Percentiles rank a stretch among this genome's conserved stretches.
Evolutionary conservation across 306 rosid species (phyloP).

Genomic region (Canavalia ensiformis): DNA sequence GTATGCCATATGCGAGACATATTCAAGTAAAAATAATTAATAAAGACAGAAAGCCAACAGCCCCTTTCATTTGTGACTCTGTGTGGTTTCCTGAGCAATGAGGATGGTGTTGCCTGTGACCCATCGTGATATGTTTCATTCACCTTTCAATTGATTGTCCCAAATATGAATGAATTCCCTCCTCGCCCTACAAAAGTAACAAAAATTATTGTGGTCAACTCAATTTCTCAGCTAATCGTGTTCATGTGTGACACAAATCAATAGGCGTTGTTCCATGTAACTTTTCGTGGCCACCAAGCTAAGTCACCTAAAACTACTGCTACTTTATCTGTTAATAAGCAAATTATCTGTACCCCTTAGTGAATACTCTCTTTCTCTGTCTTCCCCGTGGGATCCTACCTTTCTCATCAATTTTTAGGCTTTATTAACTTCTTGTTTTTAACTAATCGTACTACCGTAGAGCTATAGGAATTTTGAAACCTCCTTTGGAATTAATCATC

Average conservation of each 20-base stretch:
- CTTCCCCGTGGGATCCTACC: constrained; percentile 1
- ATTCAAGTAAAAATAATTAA: constrained; percentile 14
- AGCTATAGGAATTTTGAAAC: too few relatives aligned
- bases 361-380: not conserved
- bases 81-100: constrained; percentile 24
- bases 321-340: not conserved
- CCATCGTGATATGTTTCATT: constrained; percentile 4
- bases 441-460: too few relatives aligned
- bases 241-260: constrained; percentile 23
- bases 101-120: constrained; percentile 19
- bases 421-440: not conserved
- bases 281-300: constrained; percentile 13
- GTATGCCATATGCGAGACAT: constrained; percentile 3
- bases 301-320: not conserved
- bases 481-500: too few relatives aligned
- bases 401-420: not conserved
- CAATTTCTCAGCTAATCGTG: not conserved
- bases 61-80: not conserved
- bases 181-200: constrained; percentile 15
- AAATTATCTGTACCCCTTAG: not conserved
- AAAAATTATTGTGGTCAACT: constrained; percentile 10
- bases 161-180: constrained; percentile 34
- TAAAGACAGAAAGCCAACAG: not conserved
- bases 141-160: not conserved
- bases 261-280: not conserved